These are phyloP conservation scores for Xylaria cubensis DNA, from an alignment of 495 filamentous ascomycete species.

Conservation along the genomic window DNA sequence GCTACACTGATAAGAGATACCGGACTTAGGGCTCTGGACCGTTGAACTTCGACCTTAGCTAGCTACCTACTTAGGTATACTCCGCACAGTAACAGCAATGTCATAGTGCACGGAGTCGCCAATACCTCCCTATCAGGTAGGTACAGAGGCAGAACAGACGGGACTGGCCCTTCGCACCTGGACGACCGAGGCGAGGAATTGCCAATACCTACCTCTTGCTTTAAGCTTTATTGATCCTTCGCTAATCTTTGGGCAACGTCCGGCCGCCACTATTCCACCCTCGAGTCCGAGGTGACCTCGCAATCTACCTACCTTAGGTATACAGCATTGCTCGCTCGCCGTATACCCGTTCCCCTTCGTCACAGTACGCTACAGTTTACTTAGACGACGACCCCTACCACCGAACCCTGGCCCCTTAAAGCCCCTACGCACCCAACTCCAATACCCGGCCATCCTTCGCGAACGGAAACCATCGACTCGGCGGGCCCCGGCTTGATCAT, in stretches of 20 bases:
- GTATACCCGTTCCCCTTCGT: not conserved
- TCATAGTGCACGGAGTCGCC: not conserved
- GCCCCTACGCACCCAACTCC: slow-evolving; percentile 11
- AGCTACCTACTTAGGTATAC: not conserved
- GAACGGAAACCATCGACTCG: slow-evolving; percentile 15
- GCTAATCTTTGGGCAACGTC: not conserved
- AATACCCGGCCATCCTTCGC: slow-evolving; percentile 13
- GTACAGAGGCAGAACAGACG: not conserved
- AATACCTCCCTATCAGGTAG: slow-evolving; percentile 7
- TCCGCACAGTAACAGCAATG: slow-evolving; percentile 1
- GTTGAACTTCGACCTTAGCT: too few species aligned
- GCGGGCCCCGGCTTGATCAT: slow-evolving; percentile 34
- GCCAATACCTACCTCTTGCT: not conserved
- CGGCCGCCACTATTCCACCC: slow-evolving; percentile 1
- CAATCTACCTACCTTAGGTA: too few species aligned
- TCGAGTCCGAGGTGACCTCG: not conserved
- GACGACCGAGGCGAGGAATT: not conserved
- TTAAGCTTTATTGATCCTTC: slow-evolving; percentile 10
- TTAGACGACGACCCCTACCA: slow-evolving; percentile 7
- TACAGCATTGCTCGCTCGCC: not conserved
- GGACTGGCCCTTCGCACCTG: not conserved
- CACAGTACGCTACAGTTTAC: not conserved
- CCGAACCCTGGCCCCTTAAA: slow-evolving; percentile 11
- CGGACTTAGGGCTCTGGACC: too few species aligned
- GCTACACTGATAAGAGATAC: too few species aligned